phyloP scores from a whole-genome alignment of 1,139 yeast genomes.

The Lodderomyces oxycetoniae region DNA sequence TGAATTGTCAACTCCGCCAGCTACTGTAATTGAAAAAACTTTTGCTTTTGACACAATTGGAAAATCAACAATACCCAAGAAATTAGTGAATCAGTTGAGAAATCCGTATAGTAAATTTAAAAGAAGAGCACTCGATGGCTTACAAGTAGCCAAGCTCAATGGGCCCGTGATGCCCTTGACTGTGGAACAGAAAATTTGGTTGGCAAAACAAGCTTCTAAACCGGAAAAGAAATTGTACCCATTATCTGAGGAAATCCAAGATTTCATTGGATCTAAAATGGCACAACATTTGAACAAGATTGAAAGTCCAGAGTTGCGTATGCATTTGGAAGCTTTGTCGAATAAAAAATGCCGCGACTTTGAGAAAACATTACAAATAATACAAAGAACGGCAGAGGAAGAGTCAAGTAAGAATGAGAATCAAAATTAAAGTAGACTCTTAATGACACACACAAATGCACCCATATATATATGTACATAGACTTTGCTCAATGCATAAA shows the following conservation, averaged over 20 bases:
- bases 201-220: conserved; percentile 44
- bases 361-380: conserved; percentile 20
- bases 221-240: conserved; percentile 44
- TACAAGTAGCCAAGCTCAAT: conserved; percentile 58
- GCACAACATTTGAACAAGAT: conserved; percentile 48
- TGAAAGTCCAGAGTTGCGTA: conserved; percentile 33
- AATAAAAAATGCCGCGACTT: conserved; percentile 28
- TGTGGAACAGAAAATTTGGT: conserved; percentile 57
- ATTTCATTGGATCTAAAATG: conserved; percentile 65
- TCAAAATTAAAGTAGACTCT: too few relatives aligned
- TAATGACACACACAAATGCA: too few relatives aligned
- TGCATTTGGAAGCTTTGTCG: conserved; percentile 41
- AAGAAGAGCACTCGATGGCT: conserved; percentile 51
- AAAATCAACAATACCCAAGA: conserved; percentile 64
- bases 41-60: conserved; percentile 67
- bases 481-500: too few relatives aligned
- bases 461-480: too few relatives aligned
- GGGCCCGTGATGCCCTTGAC: conserved; percentile 78
- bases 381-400: conserved; percentile 9
- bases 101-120: conserved; percentile 62
- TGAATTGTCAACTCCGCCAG: conserved; percentile 52
- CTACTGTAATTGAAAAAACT: conserved; percentile 65
- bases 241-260: conserved; percentile 64
- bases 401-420: too few relatives aligned
- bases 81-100: conserved; percentile 65